These are phyloP conservation scores for Citrullus amarus DNA, from an alignment of 306 rosid species.

Conservation along the genomic window DNA sequence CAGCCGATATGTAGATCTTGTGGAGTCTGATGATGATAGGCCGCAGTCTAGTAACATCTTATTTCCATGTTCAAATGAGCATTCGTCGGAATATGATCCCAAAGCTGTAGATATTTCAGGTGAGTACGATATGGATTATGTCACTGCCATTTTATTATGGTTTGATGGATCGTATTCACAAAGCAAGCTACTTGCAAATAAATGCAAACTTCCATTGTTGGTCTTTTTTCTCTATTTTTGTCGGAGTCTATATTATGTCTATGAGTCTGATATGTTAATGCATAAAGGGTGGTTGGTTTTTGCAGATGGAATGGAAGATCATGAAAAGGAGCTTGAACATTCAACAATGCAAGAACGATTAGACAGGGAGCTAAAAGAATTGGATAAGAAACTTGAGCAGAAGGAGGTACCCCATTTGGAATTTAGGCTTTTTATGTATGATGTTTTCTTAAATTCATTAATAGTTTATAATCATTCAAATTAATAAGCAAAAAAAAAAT, in stretches of 20 bases:
- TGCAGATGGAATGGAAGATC: conserved; percentile 56
- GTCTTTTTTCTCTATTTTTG: not conserved
- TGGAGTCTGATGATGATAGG: conserved; percentile 48
- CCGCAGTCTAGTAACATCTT: conserved; percentile 35
- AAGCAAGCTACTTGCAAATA: not conserved
- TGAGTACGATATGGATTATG: conserved; percentile 11
- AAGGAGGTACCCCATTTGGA: conserved; percentile 54
- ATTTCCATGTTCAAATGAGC: conserved; percentile 47
- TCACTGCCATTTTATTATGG: not conserved
- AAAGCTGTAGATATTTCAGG: conserved; percentile 59
- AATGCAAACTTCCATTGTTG: not conserved
- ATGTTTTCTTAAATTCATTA: not conserved
- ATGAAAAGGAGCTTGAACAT: conserved; percentile 80
- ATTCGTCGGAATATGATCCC: conserved; percentile 49
- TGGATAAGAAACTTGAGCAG: conserved; percentile 85
- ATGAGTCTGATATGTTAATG: not conserved
- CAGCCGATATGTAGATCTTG: conserved; percentile 37
- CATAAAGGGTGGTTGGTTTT: not conserved
- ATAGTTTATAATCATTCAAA: not conserved
- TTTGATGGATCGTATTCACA: not conserved
- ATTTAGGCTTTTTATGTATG: not conserved
- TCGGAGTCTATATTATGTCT: not conserved
- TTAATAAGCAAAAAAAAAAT: not conserved
- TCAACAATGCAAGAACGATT: conserved; percentile 83
- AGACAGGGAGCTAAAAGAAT: conserved; percentile 78